Percentiles rank a stretch among this genome's conserved stretches.
phyloP scores from a whole-genome alignment of 768 basidiomycete genomes.

The Suillus fuscotomentosus region DNA sequence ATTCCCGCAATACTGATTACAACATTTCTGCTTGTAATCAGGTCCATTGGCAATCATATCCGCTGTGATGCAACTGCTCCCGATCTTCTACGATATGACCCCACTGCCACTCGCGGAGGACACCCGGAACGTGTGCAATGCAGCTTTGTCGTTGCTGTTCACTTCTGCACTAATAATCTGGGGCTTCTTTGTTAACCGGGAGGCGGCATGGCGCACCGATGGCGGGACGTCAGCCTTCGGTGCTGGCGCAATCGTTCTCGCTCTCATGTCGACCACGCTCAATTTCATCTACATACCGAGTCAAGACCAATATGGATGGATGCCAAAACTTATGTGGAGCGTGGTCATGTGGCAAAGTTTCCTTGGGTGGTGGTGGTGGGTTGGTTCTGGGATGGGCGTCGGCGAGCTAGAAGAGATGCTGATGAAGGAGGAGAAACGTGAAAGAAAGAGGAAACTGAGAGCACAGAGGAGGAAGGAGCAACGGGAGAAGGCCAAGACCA shows the following conservation, averaged over 20 bases:
- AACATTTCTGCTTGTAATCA: constrained; percentile 19
- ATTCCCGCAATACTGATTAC: background rate
- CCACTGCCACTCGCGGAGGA: constrained; percentile 63
- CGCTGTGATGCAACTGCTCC: constrained; percentile 80
- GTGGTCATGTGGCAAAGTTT: constrained; percentile 97
- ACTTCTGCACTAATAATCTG: constrained; percentile 87
- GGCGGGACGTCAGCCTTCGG: constrained; percentile 97
- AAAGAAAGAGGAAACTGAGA: constrained; percentile 44
- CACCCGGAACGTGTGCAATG: constrained; percentile 93
- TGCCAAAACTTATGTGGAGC: constrained; percentile 86
- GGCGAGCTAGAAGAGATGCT: constrained; percentile 69
- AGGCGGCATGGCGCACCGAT: constrained; percentile 93
- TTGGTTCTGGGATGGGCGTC: constrained; percentile 84
- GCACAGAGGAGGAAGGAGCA: constrained; percentile 48
- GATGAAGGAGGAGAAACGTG: constrained; percentile 51
- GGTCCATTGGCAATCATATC: constrained; percentile 85
- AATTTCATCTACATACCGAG: constrained; percentile 85
- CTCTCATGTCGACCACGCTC: constrained; percentile 77
- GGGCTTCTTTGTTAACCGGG: constrained; percentile 88
- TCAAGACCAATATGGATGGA: constrained; percentile 88
- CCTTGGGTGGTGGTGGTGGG: constrained; percentile 99
- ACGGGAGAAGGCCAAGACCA: constrained; percentile 50
- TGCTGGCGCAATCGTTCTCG: constrained; percentile 77
- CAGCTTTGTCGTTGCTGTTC: constrained; percentile 93
- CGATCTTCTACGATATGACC: constrained; percentile 40